These are phyloP conservation scores for Carex pumila DNA, from an alignment of 176 grass and related monocot species.

Conservation along the genomic window DNA sequence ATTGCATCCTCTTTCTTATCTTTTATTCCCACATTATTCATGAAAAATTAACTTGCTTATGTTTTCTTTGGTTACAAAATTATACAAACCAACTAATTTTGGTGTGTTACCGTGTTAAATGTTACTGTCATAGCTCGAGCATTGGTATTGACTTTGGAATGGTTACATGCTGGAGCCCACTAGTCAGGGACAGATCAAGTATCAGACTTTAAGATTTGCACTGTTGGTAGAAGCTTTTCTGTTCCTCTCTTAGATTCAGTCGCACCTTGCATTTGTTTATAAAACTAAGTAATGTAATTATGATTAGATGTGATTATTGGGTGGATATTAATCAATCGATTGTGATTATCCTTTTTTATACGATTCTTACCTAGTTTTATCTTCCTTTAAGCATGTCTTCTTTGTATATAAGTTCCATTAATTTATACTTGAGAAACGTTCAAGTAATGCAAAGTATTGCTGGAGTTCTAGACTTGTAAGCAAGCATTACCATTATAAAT, in stretches of 20 bases:
- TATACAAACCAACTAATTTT: slow-evolving; percentile 5
- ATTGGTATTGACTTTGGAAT: slow-evolving; percentile 13
- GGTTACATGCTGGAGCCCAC: slow-evolving; percentile 20
- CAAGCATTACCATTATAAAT: neutral
- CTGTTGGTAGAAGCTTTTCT: neutral
- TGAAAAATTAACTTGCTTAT: neutral
- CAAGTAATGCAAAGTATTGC: neutral
- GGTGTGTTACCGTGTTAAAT: neutral
- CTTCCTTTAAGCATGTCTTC: neutral
- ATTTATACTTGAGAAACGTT: neutral
- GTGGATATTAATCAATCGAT: neutral
- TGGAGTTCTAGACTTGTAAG: neutral
- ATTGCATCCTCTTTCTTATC: neutral
- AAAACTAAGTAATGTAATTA: slow-evolving; percentile 5
- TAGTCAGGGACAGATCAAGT: slow-evolving; percentile 7
- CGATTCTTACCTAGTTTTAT: neutral
- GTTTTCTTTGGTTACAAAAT: neutral
- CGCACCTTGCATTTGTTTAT: neutral
- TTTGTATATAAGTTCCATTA: neutral
- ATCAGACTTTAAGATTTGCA: slow-evolving; percentile 9
- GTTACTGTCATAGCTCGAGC: slow-evolving; percentile 12
- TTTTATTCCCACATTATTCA: neutral
- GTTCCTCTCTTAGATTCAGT: neutral
- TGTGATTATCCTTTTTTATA: neutral
- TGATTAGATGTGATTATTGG: neutral